A percentile compares a stretch with the other conserved stretches of the same genome.
These are phyloP conservation scores for Gilbertella persicaria DNA, from an alignment of 371 early-diverging fungal genomes.

Conservation along the genomic window DNA sequence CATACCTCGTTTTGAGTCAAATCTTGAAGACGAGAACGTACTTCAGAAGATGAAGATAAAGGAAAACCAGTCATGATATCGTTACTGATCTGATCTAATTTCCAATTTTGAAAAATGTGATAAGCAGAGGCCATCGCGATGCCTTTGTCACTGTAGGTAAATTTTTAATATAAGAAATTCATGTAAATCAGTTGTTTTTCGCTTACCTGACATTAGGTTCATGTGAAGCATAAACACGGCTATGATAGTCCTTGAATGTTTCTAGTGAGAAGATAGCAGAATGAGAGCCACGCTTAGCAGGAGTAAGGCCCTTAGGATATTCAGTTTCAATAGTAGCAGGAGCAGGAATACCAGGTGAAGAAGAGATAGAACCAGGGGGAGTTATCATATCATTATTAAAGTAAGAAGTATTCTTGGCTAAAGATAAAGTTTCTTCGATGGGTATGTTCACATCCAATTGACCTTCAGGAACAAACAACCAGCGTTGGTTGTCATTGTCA, in stretches of 20 bases:
- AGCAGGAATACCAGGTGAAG: conserved; percentile 19
- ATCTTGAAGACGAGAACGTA: conserved; percentile 19
- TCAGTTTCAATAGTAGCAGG: conserved; percentile 7
- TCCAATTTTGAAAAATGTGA: conserved; percentile 47
- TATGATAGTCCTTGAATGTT: conserved; percentile 41
- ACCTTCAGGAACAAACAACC: conserved; percentile 42
- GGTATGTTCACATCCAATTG: conserved; percentile 18
- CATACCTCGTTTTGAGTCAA: conserved; percentile 28
- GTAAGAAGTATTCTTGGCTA: conserved; percentile 7
- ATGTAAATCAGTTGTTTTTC: not conserved
- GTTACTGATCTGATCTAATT: conserved; percentile 28
- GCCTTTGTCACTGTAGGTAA: conserved; percentile 40
- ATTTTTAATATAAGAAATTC: not conserved
- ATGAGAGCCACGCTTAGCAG: conserved; percentile 51
- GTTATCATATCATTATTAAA: conserved; percentile 17
- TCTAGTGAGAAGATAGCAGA: conserved; percentile 33
- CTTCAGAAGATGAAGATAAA: conserved; percentile 9
- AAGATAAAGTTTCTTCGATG: conserved; percentile 2
- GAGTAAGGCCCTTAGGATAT: conserved; percentile 37
- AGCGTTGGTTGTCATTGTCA: conserved; percentile 49
- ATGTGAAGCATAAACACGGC: conserved; percentile 27
- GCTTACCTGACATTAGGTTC: conserved; percentile 32
- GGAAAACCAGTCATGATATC: conserved; percentile 18
- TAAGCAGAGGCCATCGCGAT: conserved; percentile 56
- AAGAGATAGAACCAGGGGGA: conserved; percentile 24